These are phyloP conservation scores for Candida sp. DNA, from an alignment of 1,139 yeast species.

Conservation along the genomic window DNA sequence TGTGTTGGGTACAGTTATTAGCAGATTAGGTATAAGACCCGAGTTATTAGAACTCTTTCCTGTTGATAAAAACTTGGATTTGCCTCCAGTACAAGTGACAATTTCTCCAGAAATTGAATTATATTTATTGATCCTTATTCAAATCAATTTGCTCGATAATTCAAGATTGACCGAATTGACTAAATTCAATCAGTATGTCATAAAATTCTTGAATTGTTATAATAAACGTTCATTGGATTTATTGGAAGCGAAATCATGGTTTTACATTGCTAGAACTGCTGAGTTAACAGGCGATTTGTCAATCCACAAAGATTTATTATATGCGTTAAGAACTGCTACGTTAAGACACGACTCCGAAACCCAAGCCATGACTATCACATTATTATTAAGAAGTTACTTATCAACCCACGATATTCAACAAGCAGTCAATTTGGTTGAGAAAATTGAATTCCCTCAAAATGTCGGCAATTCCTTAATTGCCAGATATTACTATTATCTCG, in stretches of 20 bases:
- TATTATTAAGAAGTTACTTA: slow-evolving; percentile 78
- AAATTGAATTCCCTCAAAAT: slow-evolving; percentile 80
- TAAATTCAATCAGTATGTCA: slow-evolving; percentile 49
- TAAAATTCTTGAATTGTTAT: slow-evolving; percentile 56
- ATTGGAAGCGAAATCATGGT: slow-evolving; percentile 91
- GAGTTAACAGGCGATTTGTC: slow-evolving; percentile 59
- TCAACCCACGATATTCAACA: slow-evolving; percentile 77
- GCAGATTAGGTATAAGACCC: not conserved
- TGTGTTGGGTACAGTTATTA: not conserved
- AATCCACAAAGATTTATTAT: slow-evolving; percentile 69
- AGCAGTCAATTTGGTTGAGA: slow-evolving; percentile 87
- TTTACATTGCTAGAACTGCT: slow-evolving; percentile 76
- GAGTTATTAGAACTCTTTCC: slow-evolving; percentile 2
- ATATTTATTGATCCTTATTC: slow-evolving; percentile 75
- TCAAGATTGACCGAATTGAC: slow-evolving; percentile 48
- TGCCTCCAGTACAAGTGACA: not conserved
- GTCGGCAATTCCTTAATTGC: slow-evolving; percentile 91
- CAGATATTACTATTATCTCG: slow-evolving; percentile 86
- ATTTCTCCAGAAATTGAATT: slow-evolving; percentile 71
- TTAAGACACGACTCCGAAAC: slow-evolving; percentile 93
- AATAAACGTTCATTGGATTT: slow-evolving; percentile 85
- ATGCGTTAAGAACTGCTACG: slow-evolving; percentile 82
- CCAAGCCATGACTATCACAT: slow-evolving; percentile 80
- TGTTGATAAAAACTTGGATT: not conserved
- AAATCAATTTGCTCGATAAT: slow-evolving; percentile 69